phyloP scores from a whole-genome alignment of 192 early-diverging fungal species.

The Linnemannia schmuckeri region DNA sequence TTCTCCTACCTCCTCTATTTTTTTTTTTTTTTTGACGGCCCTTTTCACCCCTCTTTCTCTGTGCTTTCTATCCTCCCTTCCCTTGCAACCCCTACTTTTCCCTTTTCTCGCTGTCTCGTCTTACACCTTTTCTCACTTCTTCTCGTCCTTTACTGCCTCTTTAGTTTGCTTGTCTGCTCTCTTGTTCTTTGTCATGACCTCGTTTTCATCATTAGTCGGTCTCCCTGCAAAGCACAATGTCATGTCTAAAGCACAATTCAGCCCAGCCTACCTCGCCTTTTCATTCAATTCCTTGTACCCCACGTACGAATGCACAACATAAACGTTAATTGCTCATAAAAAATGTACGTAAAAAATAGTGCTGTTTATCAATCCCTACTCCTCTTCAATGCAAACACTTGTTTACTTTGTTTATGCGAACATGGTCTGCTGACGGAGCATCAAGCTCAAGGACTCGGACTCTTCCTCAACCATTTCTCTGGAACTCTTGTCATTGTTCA shows the following conservation, averaged over 20 bases:
- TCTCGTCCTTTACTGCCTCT: neutral
- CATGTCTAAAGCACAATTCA: no score
- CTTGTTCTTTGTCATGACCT: neutral
- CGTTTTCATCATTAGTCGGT: neutral
- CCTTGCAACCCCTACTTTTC: neutral
- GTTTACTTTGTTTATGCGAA: neutral
- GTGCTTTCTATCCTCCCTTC: neutral
- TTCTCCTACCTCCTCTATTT: neutral
- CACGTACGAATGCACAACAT: neutral
- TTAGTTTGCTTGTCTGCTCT: neutral
- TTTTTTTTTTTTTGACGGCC: neutral
- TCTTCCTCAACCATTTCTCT: neutral
- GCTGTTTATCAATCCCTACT: neutral
- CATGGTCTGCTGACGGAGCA: neutral
- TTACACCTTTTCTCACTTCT: neutral
- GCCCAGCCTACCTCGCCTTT: no score
- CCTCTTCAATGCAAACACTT: neutral
- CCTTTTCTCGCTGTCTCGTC: neutral
- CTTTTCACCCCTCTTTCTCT: no score
- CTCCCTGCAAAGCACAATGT: no score
- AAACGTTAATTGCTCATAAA: neutral
- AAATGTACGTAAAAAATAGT: neutral
- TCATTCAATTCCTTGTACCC: no score
- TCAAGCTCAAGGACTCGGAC: neutral
- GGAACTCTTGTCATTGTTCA: neutral